Percentiles rank a stretch among this genome's conserved stretches.
These are phyloP conservation scores for Penicillium pulvis DNA, from an alignment of 495 filamentous ascomycete species.

Conservation along the genomic window DNA sequence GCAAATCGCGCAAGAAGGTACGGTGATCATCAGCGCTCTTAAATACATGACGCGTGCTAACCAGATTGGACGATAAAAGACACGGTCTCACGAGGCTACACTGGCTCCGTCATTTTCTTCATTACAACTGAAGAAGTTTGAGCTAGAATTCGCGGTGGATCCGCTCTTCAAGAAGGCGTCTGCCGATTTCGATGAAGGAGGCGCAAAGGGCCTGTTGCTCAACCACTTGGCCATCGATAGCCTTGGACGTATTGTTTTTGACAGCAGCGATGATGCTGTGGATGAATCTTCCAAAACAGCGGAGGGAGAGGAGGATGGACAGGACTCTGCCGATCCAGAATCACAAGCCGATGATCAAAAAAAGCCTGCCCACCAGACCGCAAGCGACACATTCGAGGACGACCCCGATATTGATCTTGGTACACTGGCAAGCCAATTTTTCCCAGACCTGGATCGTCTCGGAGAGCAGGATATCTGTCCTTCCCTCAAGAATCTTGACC, in stretches of 20 bases:
- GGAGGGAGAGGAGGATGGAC: constrained; percentile 40
- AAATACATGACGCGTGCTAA: background rate
- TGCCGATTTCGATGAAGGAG: constrained; percentile 97
- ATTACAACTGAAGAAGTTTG: constrained; percentile 93
- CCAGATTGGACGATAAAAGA: constrained; percentile 36
- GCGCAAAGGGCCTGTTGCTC: constrained; percentile 90
- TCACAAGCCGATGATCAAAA: constrained; percentile 27
- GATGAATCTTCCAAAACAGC: constrained; percentile 59
- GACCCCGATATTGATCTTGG: constrained; percentile 76
- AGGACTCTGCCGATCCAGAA: constrained; percentile 38
- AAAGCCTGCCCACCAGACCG: constrained; percentile 30
- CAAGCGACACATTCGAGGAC: constrained; percentile 53
- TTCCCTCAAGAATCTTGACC: constrained; percentile 87
- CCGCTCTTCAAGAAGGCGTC: constrained; percentile 98
- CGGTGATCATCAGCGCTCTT: background rate
- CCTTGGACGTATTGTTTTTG: constrained; percentile 92
- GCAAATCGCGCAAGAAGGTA: constrained; percentile 74
- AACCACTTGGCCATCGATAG: constrained; percentile 95
- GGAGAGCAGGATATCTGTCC: constrained; percentile 93
- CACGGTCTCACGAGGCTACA: constrained; percentile 88
- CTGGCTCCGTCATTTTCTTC: constrained; percentile 84
- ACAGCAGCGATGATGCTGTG: constrained; percentile 89
- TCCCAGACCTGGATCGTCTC: constrained; percentile 75
- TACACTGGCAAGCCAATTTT: constrained; percentile 75
- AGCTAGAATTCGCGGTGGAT: constrained; percentile 95